These are phyloP conservation scores for Trichosporon coremiiforme DNA, from an alignment of 1,284 basidiomycete genomes.

Conservation along the genomic window DNA sequence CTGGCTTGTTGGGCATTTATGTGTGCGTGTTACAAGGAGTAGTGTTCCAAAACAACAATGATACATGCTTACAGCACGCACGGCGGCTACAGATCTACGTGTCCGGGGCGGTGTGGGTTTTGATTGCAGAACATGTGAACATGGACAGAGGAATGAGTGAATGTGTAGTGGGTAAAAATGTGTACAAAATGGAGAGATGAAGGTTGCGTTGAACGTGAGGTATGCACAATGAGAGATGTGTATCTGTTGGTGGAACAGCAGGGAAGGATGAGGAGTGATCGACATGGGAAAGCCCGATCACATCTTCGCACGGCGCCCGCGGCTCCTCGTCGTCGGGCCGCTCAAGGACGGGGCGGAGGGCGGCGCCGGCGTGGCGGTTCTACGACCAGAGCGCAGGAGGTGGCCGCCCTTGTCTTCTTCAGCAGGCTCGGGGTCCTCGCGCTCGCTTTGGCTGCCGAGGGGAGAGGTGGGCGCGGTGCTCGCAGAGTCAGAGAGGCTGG, in stretches of 20 bases:
- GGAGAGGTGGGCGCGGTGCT: conserved; percentile 28
- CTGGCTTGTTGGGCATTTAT: too few relatives aligned
- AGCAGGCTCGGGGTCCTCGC: conserved; percentile 16
- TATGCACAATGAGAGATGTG: neutral
- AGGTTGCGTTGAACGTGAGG: neutral
- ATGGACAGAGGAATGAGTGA: conserved; percentile 1
- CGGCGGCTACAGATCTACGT: conserved; percentile 17
- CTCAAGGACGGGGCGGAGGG: neutral
- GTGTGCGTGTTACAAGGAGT: too few relatives aligned
- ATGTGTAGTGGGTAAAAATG: neutral
- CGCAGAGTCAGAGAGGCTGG: conserved; percentile 19
- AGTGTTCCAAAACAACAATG: conserved; percentile 16
- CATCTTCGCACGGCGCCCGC: conserved; percentile 15
- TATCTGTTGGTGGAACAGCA: neutral
- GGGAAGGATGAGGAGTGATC: neutral
- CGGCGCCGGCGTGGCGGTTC: conserved; percentile 8
- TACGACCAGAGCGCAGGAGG: conserved; percentile 11
- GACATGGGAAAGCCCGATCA: neutral
- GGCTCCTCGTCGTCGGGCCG: conserved; percentile 5
- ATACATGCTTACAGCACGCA: conserved; percentile 19
- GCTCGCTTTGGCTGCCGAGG: conserved; percentile 22
- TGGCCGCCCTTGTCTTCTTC: conserved; percentile 15
- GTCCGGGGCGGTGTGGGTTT: conserved; percentile 1
- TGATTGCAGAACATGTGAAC: conserved; percentile 9
- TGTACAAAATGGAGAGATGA: conserved; percentile 9